Evolutionary conservation across 2,329 filamentous ascomycete species (phyloP), one percentile per base, ranked within the genome.

Genomic region (Keithomyces neogunnii): DNA sequence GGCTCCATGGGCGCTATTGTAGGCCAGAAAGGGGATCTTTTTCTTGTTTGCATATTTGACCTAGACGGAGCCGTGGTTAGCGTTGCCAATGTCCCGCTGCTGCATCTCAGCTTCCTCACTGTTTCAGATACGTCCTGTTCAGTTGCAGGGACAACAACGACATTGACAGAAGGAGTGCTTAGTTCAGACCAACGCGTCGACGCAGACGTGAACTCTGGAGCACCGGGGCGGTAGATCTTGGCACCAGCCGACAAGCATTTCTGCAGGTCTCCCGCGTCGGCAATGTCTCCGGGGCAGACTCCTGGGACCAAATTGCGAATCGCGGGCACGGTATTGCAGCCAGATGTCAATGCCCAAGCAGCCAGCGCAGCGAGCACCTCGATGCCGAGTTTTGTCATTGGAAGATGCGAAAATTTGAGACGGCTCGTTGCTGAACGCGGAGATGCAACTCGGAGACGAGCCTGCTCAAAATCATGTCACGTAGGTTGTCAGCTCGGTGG

Each of bases 1-100:
- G 3, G 73, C 66, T 3, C 77, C 79, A 52, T 82, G 79, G 2
- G 66, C 70, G 11, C 75, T 74, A 57, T 76, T 78, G 59, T 68
- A 73, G 0, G 76, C 72, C 2, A 82, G 69, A 54, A 82, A 79
- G 0, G 77, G 75, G 2, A 78, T 51, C 2, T 66, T 57, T 45
- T 69, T 62, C 38, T 66, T 57, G 55, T 74, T 76, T 28, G 47
- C 47, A 44, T 44, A 44, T 29, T 49, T 49, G 39, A 49, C 47
- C 47, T 49, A 4, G 5, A 9, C 8, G 5, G 5, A 19, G 19
- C 19, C 19, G 1, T 19, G 19, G 19, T 19, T 19, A 19, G 19
- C 19, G 19, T 19, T 19, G 19, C 19, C 19, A 19, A 19, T 19
- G 19, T 19, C 19, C 19, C 19, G 19, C 19, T 19, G 19, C 5